phyloP scores from a whole-genome alignment of 768 basidiomycete species.

The Pleurotus salmoneostramineus region DNA sequence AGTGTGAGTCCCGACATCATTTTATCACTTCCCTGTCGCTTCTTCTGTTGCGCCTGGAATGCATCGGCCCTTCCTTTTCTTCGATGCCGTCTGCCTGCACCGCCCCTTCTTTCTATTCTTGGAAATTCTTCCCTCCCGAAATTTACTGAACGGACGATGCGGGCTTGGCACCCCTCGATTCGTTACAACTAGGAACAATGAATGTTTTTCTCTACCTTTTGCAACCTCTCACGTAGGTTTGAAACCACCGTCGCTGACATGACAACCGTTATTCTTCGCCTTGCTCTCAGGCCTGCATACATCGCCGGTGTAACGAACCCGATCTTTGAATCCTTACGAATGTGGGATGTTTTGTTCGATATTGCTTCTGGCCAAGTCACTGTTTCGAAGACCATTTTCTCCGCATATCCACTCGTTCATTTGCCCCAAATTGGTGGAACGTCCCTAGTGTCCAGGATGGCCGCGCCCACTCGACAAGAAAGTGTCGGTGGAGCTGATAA shows the following conservation, averaged over 20 bases:
- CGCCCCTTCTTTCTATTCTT: not conserved
- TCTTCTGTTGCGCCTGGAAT: not conserved
- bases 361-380: conserved; percentile 63
- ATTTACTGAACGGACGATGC: not conserved
- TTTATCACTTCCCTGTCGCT: not conserved
- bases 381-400: conserved; percentile 60
- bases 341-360: conserved; percentile 77
- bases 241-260: not conserved
- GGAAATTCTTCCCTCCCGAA: not conserved
- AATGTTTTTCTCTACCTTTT: not conserved
- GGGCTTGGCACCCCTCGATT: not conserved
- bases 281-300: conserved; percentile 49
- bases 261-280: not conserved
- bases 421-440: conserved; percentile 23
- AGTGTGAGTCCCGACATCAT: conserved; percentile 36
- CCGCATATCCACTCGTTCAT: conserved; percentile 25
- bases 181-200: not conserved
- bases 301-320: conserved; percentile 81
- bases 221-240: not conserved
- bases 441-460: conserved; percentile 36
- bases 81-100: not conserved
- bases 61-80: not conserved
- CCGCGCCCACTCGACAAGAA: conserved; percentile 38
- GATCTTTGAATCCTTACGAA: conserved; percentile 61
- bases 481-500: conserved; percentile 39